Conservation (phyloP, 1,284 basidiomycete species). For the Cryptococcus sp. region DNA sequence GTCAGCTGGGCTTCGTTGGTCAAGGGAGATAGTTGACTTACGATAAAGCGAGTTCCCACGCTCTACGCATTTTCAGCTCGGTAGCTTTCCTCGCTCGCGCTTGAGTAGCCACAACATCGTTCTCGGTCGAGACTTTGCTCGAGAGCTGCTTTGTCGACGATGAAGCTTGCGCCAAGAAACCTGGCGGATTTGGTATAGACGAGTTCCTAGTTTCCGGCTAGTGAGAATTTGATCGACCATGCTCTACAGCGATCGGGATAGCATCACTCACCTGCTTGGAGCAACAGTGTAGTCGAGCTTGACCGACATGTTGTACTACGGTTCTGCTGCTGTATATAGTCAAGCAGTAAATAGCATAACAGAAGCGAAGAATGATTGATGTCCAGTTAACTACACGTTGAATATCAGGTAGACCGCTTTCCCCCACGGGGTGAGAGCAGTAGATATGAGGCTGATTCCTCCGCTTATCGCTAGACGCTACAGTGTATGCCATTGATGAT, state of each 20-base stretch:
- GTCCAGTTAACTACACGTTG: not conserved
- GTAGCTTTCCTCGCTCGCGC: slow-evolving; percentile 30
- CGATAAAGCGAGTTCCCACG: slow-evolving; percentile 81
- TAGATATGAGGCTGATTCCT: not conserved
- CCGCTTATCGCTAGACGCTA: too few species aligned
- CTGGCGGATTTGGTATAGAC: slow-evolving; percentile 33
- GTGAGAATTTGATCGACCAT: too few species aligned
- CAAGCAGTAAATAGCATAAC: too few species aligned
- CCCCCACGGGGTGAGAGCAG: not conserved
- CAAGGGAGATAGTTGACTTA: slow-evolving; percentile 22
- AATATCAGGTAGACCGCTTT: not conserved
- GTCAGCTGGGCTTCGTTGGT: not conserved
- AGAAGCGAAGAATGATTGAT: too few species aligned
- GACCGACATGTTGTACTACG: slow-evolving; percentile 13
- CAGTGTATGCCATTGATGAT: too few species aligned
- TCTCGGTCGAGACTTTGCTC: slow-evolving; percentile 14
- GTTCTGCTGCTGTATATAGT: too few species aligned
- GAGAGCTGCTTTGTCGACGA: slow-evolving; percentile 24
- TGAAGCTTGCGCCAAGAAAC: slow-evolving; percentile 20
- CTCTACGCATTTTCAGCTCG: slow-evolving; percentile 72
- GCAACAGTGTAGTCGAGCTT: slow-evolving; percentile 23
- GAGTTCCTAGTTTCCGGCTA: slow-evolving; percentile 9
- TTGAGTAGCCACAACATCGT: slow-evolving; percentile 19
- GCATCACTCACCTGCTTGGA: slow-evolving; percentile 22
- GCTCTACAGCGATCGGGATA: too few species aligned